These are phyloP conservation scores for Poterioochromonas sp. DNA, from an alignment of 352 stramenopile genomes.

Conservation along the genomic window DNA sequence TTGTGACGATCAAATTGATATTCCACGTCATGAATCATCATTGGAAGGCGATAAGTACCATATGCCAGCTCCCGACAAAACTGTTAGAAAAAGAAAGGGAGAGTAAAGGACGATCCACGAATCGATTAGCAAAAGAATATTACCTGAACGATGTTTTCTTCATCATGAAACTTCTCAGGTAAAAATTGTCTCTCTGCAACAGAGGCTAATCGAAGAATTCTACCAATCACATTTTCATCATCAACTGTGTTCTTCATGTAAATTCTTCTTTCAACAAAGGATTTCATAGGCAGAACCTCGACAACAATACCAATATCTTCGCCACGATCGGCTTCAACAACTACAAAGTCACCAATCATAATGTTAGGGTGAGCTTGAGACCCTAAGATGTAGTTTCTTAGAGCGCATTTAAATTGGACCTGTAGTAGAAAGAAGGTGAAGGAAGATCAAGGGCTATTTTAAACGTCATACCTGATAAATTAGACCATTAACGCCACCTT, in stretches of 20 bases:
- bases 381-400: neutral
- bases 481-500: too few relatives aligned
- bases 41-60: constrained; percentile 54
- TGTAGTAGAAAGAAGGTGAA: too few relatives aligned
- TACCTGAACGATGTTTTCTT: neutral
- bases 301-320: constrained; percentile 20
- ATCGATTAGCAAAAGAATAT: neutral
- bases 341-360: neutral
- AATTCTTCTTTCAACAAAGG: neutral
- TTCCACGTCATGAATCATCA: constrained; percentile 92
- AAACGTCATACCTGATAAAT: too few relatives aligned
- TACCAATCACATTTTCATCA: neutral
- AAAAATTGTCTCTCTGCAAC: neutral
- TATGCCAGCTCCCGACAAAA: neutral
- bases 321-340: constrained; percentile 24
- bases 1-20: constrained; percentile 98
- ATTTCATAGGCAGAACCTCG: neutral
- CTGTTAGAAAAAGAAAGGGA: neutral
- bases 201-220: neutral
- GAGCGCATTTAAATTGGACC: constrained; percentile 6
- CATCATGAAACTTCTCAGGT: neutral
- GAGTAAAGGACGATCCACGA: neutral
- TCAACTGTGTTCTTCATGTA: neutral
- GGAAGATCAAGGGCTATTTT: too few relatives aligned
- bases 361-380: neutral